Percentiles rank a stretch among this genome's conserved stretches.
These are phyloP conservation scores for Solanum microdontum DNA, from an alignment of 257 asterid species.

Conservation along the genomic window DNA sequence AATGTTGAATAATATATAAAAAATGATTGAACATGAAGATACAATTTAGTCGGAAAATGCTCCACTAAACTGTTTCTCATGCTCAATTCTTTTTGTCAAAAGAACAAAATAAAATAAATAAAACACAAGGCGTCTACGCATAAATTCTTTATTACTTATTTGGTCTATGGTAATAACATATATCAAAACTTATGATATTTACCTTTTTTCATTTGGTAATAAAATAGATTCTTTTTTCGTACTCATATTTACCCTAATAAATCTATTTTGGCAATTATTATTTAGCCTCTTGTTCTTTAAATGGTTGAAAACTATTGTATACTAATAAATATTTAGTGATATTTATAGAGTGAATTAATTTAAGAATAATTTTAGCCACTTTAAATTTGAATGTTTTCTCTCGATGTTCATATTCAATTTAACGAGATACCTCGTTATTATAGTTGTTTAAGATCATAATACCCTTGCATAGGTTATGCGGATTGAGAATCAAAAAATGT, in stretches of 20 bases:
- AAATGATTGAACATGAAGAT: accelerated
- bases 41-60: neutral
- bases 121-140: too few relatives aligned
- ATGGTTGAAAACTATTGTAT: neutral
- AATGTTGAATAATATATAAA: neutral
- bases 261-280: too few relatives aligned
- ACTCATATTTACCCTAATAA: neutral
- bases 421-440: neutral
- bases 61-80: neutral
- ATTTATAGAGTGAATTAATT: neutral
- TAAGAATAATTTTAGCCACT: neutral
- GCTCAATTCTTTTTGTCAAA: too few relatives aligned
- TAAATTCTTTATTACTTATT: too few relatives aligned
- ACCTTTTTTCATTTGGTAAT: too few relatives aligned
- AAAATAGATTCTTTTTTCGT: neutral
- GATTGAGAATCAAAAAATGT: too few relatives aligned
- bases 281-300: neutral
- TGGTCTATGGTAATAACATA: neutral
- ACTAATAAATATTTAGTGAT: neutral
- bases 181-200: too few relatives aligned
- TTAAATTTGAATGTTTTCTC: neutral
- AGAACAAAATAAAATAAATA: too few relatives aligned
- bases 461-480: too few relatives aligned
- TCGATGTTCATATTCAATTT: neutral
- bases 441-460: too few relatives aligned